phyloP scores from a whole-genome alignment of 495 filamentous ascomycete species.

The Margaritispora aquatica region DNA sequence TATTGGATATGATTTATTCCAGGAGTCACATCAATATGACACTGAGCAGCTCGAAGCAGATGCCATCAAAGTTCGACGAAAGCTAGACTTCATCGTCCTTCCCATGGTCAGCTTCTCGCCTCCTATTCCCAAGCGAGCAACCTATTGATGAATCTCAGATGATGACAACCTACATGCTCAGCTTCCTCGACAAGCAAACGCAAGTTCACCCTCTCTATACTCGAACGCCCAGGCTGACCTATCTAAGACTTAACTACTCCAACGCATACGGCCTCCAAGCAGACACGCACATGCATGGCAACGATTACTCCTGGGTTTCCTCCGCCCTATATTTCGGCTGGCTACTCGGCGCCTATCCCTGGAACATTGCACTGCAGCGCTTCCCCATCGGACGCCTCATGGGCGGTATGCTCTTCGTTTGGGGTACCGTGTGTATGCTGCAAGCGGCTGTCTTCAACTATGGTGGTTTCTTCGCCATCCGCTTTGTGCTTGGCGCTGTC shows the following conservation, averaged over 20 bases:
- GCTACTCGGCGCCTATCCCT: slow-evolving; percentile 38
- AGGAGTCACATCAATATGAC: slow-evolving; percentile 29
- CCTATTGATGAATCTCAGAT: not conserved
- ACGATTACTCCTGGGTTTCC: slow-evolving; percentile 31
- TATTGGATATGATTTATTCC: slow-evolving; percentile 23
- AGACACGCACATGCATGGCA: slow-evolving; percentile 21
- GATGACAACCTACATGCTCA: not conserved
- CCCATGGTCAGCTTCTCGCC: not conserved
- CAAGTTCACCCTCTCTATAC: not conserved
- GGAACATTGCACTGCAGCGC: slow-evolving; percentile 48
- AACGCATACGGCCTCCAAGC: not conserved
- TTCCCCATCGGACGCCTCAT: slow-evolving; percentile 46
- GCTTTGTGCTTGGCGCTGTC: slow-evolving; percentile 55
- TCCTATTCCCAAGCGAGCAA: not conserved
- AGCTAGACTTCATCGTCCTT: not conserved
- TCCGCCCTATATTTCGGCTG: slow-evolving; percentile 55
- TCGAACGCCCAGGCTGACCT: not conserved
- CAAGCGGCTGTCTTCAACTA: slow-evolving; percentile 30
- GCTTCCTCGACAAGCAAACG: not conserved
- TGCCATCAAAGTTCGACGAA: slow-evolving; percentile 1
- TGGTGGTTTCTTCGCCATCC: slow-evolving; percentile 14
- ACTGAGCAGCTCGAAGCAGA: slow-evolving; percentile 26
- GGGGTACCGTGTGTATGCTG: slow-evolving; percentile 36
- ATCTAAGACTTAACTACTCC: not conserved
- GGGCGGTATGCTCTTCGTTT: slow-evolving; percentile 35